phyloP scores from a whole-genome alignment of 352 stramenopile species.

The Plasmopara viticola region DNA sequence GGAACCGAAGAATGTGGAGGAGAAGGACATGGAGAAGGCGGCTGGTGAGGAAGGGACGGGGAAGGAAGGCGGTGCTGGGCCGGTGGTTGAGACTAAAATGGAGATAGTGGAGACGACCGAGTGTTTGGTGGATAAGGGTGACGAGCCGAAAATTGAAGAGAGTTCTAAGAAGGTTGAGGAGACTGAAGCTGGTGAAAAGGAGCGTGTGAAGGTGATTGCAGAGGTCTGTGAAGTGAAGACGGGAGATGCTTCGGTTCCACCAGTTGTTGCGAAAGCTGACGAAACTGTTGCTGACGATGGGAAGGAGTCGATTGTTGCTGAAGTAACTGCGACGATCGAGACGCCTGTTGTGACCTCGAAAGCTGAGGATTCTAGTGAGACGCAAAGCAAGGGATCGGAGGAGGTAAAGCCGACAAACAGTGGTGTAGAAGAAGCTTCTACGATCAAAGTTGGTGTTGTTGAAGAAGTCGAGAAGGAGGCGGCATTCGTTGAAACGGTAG shows the following conservation, averaged over 20 bases:
- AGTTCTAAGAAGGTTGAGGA: constrained; percentile 1
- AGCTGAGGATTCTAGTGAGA: constrained; percentile 3
- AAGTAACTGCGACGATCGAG: constrained; percentile 9
- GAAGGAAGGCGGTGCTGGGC: background rate
- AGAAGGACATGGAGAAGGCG: constrained; percentile 1
- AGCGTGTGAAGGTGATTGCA: background rate
- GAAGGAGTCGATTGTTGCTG: constrained; percentile 3
- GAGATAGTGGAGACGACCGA: background rate
- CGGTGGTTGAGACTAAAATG: background rate
- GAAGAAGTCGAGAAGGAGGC: constrained; percentile 2
- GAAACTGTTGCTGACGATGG: background rate
- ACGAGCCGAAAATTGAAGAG: background rate
- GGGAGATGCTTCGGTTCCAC: background rate
- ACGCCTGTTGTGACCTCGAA: constrained; percentile 6
- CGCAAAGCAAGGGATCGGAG: background rate
- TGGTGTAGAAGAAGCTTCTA: constrained; percentile 3
- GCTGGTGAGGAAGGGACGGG: background rate
- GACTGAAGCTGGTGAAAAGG: background rate
- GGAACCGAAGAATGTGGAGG: background rate
- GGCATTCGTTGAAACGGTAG: background rate
- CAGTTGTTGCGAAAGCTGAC: constrained; percentile 1
- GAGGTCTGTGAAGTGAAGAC: background rate
- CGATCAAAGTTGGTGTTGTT: constrained; percentile 5
- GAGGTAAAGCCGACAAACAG: background rate
- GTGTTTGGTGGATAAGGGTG: constrained; percentile 5